A percentile compares a stretch with the other conserved stretches of the same genome.
phyloP scores from a whole-genome alignment of 352 stramenopile genomes.

The Pythium plurisporium region DNA sequence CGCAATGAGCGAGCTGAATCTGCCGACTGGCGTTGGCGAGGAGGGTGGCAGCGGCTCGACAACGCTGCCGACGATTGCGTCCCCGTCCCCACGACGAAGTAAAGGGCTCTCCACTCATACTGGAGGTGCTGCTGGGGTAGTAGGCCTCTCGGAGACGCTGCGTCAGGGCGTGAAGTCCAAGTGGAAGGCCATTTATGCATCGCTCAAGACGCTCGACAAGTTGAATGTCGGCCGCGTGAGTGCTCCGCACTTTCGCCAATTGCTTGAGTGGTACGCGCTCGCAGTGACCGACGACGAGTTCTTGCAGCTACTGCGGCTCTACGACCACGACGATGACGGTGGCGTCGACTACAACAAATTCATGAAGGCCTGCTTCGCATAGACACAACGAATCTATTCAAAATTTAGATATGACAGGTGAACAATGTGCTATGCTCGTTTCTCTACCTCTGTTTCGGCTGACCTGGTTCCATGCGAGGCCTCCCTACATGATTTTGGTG shows the following conservation, averaged over 20 bases:
- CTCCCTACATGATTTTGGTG: not conserved
- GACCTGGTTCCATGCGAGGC: not conserved
- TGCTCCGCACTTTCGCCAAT: constrained; percentile 56
- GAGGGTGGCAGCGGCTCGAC: not conserved
- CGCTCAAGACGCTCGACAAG: constrained; percentile 64
- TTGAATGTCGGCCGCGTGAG: constrained; percentile 43
- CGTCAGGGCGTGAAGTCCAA: constrained; percentile 52
- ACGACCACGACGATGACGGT: constrained; percentile 52
- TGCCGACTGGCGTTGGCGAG: not conserved
- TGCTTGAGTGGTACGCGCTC: constrained; percentile 73
- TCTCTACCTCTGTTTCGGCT: not conserved
- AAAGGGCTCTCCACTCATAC: not conserved
- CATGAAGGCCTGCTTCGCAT: constrained; percentile 57
- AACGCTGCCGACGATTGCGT: constrained; percentile 5
- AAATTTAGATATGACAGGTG: constrained; percentile 1
- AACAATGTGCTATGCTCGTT: too few species aligned
- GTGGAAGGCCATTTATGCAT: constrained; percentile 72
- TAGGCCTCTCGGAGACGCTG: constrained; percentile 30
- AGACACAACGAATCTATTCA: not conserved
- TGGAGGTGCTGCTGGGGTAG: not conserved
- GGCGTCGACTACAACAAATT: constrained; percentile 74
- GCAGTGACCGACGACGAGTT: constrained; percentile 45
- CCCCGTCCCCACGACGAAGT: not conserved
- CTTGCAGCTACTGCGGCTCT: constrained; percentile 53
- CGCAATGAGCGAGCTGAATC: constrained; percentile 34